phyloP scores from a whole-genome alignment of 2,329 filamentous ascomycete genomes.

The Aspergillus pseudonomiae region DNA sequence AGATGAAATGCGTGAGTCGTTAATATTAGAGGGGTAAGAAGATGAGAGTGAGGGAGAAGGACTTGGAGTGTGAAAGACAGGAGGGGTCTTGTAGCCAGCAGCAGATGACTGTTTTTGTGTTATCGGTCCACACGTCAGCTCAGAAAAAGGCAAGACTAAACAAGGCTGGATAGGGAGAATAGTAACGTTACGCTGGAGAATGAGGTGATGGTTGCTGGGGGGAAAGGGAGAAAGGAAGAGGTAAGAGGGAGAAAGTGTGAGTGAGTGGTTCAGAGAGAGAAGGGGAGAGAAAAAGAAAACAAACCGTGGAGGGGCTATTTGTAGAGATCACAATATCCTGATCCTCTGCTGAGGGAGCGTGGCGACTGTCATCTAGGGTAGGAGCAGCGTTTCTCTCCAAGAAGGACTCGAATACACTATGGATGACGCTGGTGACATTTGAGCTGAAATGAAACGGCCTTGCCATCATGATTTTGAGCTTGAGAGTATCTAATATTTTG shows the following conservation, averaged over 20 bases:
- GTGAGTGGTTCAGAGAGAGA: too few species aligned
- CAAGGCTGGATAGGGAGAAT: neutral
- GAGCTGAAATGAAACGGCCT: neutral
- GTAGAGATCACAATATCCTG: neutral
- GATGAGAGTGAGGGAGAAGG: neutral
- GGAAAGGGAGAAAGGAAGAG: neutral
- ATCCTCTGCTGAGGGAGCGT: constrained; percentile 18
- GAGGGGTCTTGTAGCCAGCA: neutral
- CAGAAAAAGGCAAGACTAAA: neutral
- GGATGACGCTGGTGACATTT: constrained; percentile 16
- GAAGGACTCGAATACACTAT: constrained; percentile 18
- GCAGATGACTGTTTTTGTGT: neutral
- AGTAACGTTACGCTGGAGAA: neutral
- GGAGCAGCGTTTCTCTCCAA: constrained; percentile 10
- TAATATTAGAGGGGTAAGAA: neutral
- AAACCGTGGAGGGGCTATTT: neutral
- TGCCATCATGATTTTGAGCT: neutral
- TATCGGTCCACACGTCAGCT: neutral
- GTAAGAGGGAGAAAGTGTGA: too few species aligned
- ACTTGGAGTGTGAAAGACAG: neutral
- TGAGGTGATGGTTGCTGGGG: neutral
- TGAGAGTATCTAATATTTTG: neutral
- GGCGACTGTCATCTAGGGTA: constrained; percentile 22
- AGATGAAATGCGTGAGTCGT: neutral
- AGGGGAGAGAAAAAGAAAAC: neutral